Base-by-base conservation (phyloP, 2,329 filamentous ascomycete species). In the Claviceps sp. region DNA sequence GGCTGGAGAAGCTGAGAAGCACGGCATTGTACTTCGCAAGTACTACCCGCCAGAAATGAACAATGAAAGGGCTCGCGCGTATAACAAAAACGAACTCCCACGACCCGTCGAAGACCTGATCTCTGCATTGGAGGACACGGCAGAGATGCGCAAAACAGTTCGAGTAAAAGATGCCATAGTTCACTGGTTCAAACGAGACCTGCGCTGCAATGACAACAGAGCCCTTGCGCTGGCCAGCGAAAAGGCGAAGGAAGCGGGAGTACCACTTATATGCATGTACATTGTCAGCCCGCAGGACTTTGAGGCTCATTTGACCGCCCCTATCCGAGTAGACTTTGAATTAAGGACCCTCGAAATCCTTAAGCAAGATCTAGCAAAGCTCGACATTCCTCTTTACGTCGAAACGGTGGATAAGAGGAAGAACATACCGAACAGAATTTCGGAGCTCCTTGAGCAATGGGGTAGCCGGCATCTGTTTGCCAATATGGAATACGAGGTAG, bases 401-500 rank as follows among this genome's bases (percentile, higher is more conserved):
- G 84, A 89, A 65, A 87, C 80, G 0, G 75, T 89, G 6, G 75
- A 82, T 50, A 78, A 79, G 59, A 73, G 89, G 37, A 83, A 75
- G 56, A 67, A 73, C 1, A 72, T 93, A 0, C 77, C 82, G 0
- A 65, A 64, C 1, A 72, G 81, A 4, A 72, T 95, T 9, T 59
- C 85, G 2, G 76, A 82, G 49, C 69, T 90, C 42, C 78, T 85
- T 63, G 70, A 79, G 34, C 70, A 80, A 55, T 95, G 88, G 89
- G 79, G 78, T 0, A 84, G 80, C 1, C 83, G 75, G 48, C 85
- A 93, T 60, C 57, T 95, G 2, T 94, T 82, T 60, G 82, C 85
- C 47, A 95, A 95, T 62, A 80, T 89, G 53, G 89, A 95, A 64
- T 95, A 95, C 61, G 90, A 95, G 65, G 88, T 94, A 0, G 90